phyloP scores from a whole-genome alignment of 2,329 filamentous ascomycete genomes.

The Ambrosiella beaveri region DNA sequence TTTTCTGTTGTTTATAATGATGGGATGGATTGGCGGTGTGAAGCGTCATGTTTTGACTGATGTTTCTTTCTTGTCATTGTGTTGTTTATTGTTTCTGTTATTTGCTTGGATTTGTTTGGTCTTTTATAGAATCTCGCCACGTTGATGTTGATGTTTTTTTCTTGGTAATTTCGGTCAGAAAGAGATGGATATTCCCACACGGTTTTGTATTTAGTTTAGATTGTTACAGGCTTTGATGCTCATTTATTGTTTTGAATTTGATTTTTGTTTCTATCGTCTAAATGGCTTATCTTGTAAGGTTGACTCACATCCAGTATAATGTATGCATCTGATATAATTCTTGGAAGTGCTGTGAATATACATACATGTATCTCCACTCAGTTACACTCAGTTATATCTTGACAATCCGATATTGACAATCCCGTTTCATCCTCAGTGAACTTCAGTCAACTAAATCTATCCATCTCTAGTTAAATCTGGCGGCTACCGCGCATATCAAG shows the following conservation, averaged over 20 bases:
- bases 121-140: not conserved
- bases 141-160: not conserved
- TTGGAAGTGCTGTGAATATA: too few relatives aligned
- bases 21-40: too few relatives aligned
- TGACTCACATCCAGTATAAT: not conserved
- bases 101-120: not conserved
- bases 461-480: not conserved
- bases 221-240: not conserved
- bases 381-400: not conserved
- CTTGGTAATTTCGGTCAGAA: not conserved
- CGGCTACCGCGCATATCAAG: not conserved
- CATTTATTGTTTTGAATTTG: not conserved
- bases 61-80: not conserved
- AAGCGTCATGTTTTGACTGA: too few relatives aligned
- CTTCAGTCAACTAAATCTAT: not conserved
- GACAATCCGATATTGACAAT: not conserved
- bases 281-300: not conserved
- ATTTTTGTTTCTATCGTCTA: not conserved
- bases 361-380: too few relatives aligned
- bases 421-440: not conserved
- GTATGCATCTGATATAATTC: too few relatives aligned
- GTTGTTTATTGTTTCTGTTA: not conserved
- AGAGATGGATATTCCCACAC: not conserved
- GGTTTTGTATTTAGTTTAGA: not conserved
- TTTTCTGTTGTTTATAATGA: not conserved